A percentile compares a stretch with the other conserved stretches of the same genome.
These are phyloP conservation scores for Saksenaea oblongispora DNA, from an alignment of 371 early-diverging fungal species.

Conservation along the genomic window DNA sequence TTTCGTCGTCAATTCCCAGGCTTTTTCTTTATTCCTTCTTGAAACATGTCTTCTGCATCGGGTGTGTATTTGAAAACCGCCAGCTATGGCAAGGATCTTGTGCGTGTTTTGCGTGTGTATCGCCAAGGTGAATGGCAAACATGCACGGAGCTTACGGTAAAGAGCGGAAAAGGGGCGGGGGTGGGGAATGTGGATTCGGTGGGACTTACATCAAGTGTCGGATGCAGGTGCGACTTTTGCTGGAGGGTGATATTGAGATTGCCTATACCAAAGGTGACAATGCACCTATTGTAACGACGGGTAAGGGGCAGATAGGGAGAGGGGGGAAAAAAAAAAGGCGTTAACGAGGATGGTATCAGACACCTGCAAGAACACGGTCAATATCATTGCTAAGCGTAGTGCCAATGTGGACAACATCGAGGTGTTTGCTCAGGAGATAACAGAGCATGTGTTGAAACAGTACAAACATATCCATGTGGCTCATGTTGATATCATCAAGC, in stretches of 20 bases:
- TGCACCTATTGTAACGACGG: slow-evolving; percentile 53
- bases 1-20: not conserved
- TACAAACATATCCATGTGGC: slow-evolving; percentile 71
- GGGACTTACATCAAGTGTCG: not conserved
- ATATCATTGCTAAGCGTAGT: slow-evolving; percentile 75
- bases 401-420: slow-evolving; percentile 73
- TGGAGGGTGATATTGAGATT: slow-evolving; percentile 76
- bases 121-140: slow-evolving; percentile 66
- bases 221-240: slow-evolving; percentile 59
- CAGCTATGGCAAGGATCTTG: slow-evolving; percentile 78
- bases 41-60: slow-evolving; percentile 23
- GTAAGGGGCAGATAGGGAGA: slow-evolving; percentile 21
- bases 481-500: slow-evolving; percentile 74
- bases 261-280: slow-evolving; percentile 86
- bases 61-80: slow-evolving; percentile 60
- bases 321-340: not conserved
- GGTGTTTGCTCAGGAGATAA: slow-evolving; percentile 73
- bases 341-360: slow-evolving; percentile 24
- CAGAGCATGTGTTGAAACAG: slow-evolving; percentile 69
- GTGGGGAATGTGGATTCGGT: not conserved
- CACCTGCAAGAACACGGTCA: slow-evolving; percentile 85
- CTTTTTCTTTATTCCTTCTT: slow-evolving; percentile 2
- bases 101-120: slow-evolving; percentile 79
- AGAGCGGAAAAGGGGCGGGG: not conserved
- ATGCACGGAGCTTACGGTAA: slow-evolving; percentile 75